Base-by-base conservation (phyloP, 495 filamentous ascomycete species). In the Penicillium cinerascens region DNA sequence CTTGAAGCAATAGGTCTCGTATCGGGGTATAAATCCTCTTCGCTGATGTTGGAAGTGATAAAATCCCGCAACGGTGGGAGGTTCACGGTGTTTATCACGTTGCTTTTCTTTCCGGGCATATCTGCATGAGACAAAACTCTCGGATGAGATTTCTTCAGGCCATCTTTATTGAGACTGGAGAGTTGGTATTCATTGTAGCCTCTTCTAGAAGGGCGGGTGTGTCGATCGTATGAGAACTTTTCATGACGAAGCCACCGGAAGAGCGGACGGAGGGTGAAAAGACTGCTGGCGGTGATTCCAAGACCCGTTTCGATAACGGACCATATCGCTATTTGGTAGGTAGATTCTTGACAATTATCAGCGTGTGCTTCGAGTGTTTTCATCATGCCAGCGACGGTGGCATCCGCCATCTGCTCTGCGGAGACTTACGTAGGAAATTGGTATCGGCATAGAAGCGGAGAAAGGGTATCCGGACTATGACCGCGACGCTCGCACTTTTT, bases 241-340 rank as follows among this genome's bases (percentile, higher is more conserved):
- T 41, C 52, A 22, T 58, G 56, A 0, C 50, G 51, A 3, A 64
- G 51, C 47, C 47, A 55, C 22, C 64, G 64, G 21, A 79, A 65
- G 0, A 73, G 48, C 1, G 72, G 70, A 5, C 70, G 66, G 23
- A 72, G 59, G 16, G 65, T 69, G 18, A 65, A 56, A n/a, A 75
- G 61, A 43, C 70, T 70, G 20, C 67, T 69, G 8, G 68, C 67
- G 3, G 65, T 60, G 52, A 73, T 72, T 16, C 62, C 72, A 27
- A 73, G 56, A 17, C 65, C 62, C 7, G 58, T 56, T 47, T 73
- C 69, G 9, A 71, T 42, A 13, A 56, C 51, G 6, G 66, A 65
- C 68, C 69, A 71, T 36, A 72, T 63, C 20, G 58, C 58, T 35
- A 70, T 62, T 15, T 64, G 52, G 22, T 44, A 55, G 17, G 64